Evolutionary conservation across 208 protist species (phyloP).

Genomic region (Leishmania turanica): DNA sequence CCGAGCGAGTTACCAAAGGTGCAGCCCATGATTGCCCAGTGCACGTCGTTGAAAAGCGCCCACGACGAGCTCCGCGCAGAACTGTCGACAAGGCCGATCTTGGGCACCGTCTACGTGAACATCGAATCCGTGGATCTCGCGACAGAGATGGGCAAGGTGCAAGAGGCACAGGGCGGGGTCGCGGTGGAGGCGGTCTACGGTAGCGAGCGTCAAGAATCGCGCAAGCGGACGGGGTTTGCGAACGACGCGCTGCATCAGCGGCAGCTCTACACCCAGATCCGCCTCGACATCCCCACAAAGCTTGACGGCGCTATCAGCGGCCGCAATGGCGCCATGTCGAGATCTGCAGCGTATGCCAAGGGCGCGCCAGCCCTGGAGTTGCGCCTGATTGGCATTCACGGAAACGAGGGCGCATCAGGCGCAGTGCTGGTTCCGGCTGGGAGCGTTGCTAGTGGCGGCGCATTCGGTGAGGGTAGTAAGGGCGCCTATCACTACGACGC

Average conservation of each 20-base stretch:
- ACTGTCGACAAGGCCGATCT: conserved; percentile 43
- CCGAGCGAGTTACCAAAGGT: conserved; percentile 57
- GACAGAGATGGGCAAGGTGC: conserved; percentile 26
- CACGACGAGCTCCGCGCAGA: conserved; percentile 70
- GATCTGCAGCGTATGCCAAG: background rate
- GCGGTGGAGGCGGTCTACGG: conserved; percentile 44
- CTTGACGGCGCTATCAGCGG: background rate
- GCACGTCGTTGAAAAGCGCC: conserved; percentile 54
- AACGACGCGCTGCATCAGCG: conserved; percentile 33
- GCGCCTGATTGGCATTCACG: conserved; percentile 28
- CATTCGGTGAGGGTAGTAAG: background rate
- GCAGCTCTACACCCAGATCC: conserved; percentile 35
- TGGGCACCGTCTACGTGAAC: conserved; percentile 72
- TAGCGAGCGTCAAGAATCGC: conserved; percentile 43
- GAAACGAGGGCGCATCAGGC: background rate
- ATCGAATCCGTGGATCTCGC: conserved; percentile 64
- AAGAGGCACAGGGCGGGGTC: conserved; percentile 49
- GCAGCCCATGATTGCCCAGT: conserved; percentile 73
- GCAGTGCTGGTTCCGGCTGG: background rate
- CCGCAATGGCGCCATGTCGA: background rate
- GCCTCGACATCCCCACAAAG: conserved; percentile 39
- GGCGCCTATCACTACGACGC: background rate
- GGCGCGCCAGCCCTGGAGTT: conserved; percentile 40
- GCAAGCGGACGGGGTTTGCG: conserved; percentile 36
- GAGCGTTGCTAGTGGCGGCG: background rate